phyloP scores from a whole-genome alignment of 495 filamentous ascomycete genomes.

The Astrothelium subdiscretum region DNA sequence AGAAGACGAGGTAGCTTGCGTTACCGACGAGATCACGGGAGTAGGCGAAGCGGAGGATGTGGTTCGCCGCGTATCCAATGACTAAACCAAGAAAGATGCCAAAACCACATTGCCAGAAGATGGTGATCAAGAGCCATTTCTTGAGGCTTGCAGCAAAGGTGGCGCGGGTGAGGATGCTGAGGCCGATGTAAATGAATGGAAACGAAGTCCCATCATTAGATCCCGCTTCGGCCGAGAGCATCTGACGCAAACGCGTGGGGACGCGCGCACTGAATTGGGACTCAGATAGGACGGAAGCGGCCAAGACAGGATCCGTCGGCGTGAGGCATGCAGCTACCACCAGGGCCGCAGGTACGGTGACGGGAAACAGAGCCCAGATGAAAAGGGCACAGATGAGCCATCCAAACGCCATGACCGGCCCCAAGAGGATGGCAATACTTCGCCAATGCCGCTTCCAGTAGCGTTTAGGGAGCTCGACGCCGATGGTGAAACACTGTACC shows the following conservation, averaged over 20 bases:
- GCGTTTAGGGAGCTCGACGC: constrained; percentile 35
- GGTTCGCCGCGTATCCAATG: constrained; percentile 31
- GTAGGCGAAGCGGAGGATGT: constrained; percentile 29
- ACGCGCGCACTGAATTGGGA: constrained; percentile 34
- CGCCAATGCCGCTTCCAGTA: constrained; percentile 35
- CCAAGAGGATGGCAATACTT: constrained; percentile 34
- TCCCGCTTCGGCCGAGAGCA: constrained; percentile 38
- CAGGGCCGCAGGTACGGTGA: constrained; percentile 28
- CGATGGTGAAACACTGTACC: constrained; percentile 15
- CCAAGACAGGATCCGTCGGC: constrained; percentile 41
- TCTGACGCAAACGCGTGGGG: constrained; percentile 33
- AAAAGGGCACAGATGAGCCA: constrained; percentile 37
- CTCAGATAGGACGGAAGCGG: constrained; percentile 35
- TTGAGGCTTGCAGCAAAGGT: constrained; percentile 25
- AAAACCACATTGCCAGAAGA: constrained; percentile 39
- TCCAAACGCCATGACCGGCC: constrained; percentile 39
- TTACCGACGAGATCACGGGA: constrained; percentile 27
- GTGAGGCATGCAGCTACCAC: constrained; percentile 39
- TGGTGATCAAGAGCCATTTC: constrained; percentile 36
- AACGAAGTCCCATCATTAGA: constrained; percentile 41
- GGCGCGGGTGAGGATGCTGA: constrained; percentile 25
- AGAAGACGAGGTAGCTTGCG: constrained; percentile 37
- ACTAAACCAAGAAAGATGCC: constrained; percentile 31
- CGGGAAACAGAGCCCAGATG: constrained; percentile 28
- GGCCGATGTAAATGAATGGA: constrained; percentile 38